A percentile compares a stretch with the other conserved stretches of the same genome.
phyloP scores from a whole-genome alignment of 1,284 basidiomycete genomes.

The Tilletia indica region DNA sequence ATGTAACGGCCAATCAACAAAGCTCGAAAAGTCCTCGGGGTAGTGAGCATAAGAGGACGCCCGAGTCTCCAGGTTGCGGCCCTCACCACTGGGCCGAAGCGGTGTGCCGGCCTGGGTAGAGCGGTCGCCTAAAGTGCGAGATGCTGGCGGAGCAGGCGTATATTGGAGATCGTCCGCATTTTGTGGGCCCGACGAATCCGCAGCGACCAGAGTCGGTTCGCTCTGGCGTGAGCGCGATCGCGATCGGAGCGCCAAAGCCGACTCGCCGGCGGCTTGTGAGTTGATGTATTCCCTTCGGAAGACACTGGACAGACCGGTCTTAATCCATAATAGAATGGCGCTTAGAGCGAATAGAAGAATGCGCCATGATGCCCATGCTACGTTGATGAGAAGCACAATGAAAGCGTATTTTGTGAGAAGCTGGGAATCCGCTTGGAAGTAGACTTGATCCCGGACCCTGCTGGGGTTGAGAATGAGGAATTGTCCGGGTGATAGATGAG shows the following conservation, averaged over 20 bases:
- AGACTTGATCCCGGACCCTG: conserved; percentile 28
- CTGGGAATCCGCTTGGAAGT: conserved; percentile 27
- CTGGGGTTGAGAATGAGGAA: conserved; percentile 17
- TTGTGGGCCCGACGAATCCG: background rate
- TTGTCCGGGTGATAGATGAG: conserved; percentile 31
- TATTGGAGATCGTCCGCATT: background rate
- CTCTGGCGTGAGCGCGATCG: background rate
- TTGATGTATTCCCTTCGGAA: background rate
- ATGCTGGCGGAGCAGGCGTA: background rate
- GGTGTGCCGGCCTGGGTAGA: background rate
- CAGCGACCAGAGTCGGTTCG: background rate
- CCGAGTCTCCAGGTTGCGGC: background rate
- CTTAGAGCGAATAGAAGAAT: conserved; percentile 26
- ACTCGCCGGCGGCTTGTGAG: background rate
- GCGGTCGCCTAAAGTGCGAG: background rate
- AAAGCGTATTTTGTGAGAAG: conserved; percentile 30
- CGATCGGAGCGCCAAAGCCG: background rate
- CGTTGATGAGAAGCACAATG: conserved; percentile 34
- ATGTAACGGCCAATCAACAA: background rate
- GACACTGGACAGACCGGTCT: conserved; percentile 21
- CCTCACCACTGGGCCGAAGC: background rate
- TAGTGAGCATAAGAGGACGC: background rate
- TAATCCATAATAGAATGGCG: conserved; percentile 25
- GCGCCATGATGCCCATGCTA: conserved; percentile 38
- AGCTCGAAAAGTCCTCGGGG: conserved; percentile 2